Base-by-base conservation (phyloP, 768 basidiomycete genomes). In the Xerocomellus dryophilus region DNA sequence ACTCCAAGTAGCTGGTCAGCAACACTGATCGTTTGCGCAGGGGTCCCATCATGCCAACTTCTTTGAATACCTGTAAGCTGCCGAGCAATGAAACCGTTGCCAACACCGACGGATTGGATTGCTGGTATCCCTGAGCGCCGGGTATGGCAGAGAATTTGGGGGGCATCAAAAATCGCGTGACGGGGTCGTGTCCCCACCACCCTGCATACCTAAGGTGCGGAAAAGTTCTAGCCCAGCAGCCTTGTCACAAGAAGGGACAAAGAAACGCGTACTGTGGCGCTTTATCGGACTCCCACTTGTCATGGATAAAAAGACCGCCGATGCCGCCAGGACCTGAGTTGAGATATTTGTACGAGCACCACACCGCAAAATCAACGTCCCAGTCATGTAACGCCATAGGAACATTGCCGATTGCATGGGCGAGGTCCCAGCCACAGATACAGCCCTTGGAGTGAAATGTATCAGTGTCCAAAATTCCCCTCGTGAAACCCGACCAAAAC, bases 311-410 rank as follows among this genome's bases (percentile, higher is more conserved):
- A 52, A 95, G 77, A 6, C 95, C 96, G n/a, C 84, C 97, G 54
- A 98, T 95, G n/a, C 89, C 93, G 20, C 96, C 96, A 11, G 97
- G 94, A 6, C 96, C 93, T 17, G 94, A 88, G 74, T 98, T 98
- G 54, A 98, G 81, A 69, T 98, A 99, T 74, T 91, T 98, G 81
- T 98, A 99, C 31, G 93, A 90, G 71, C 97, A 99, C 93, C 96
- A 98, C 34, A 95, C 95, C 4, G 96, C 97, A 68, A 98, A 98
- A 71, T 99, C 97, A 61, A 92, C 88, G 60, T 82, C 76, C 96
- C 97, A 99, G 55, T 93, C 89, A 69, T 96, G 92, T 59, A 99
- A 76, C 44, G 81, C 76, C 61, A 96, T 72, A 35, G 91, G 90
- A 34, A 98, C 92, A 71, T 99, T 99, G 44, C 96, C 97, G 42